Evolutionary conservation across 176 grass and related monocot species (phyloP), one percentile per base, ranked within the genome.

Genomic region (Canna indica): DNA sequence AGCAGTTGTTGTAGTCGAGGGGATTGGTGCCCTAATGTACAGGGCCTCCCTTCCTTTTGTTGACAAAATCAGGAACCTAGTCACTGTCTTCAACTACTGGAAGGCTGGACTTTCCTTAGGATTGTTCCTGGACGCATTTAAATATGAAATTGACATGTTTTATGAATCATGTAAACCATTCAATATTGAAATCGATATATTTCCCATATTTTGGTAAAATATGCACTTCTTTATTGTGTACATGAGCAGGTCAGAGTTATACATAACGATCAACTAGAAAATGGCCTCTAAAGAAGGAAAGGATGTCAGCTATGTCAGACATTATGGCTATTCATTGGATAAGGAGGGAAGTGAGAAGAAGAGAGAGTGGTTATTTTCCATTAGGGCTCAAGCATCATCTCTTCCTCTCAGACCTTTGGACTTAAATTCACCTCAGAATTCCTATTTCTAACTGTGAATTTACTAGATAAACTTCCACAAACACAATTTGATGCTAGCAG

Each of bases 11-110:
- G 56, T 91, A 62, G 92, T 96, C 29, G 88, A 91, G 71, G 88
- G 72, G 59, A 91, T 96, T n/a, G 92, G 88, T 11, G 88, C 85
- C 25, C 76, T 96, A 18, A 96, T 96, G 92, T 96, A 96, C 58
- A 83, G 71, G 63, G 81, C 83, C 38, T 91, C 88, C 1, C 80
- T 83, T 77, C 46, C 76, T 3, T 71, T 85, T 66, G 27, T 91
- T 54, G 82, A 85, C 71, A 86, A 76, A 81, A 84, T 89, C 25
- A 88, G 68, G 74, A 81, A 75, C 10, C 63, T 87, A 68, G 81
- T 96, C 44, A 36, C 71, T 57, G 69, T 96, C 65, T 96, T 96
- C 27, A 96, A 96, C 79, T 96, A 80, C 73, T 96, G 92, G 92
- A 96, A 96, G 87, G 92, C 88, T 39, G 88, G 92, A 14, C 84